Evolutionary conservation across 352 stramenopile species (phyloP).

Genomic region (Phytophthora agathidicida): DNA sequence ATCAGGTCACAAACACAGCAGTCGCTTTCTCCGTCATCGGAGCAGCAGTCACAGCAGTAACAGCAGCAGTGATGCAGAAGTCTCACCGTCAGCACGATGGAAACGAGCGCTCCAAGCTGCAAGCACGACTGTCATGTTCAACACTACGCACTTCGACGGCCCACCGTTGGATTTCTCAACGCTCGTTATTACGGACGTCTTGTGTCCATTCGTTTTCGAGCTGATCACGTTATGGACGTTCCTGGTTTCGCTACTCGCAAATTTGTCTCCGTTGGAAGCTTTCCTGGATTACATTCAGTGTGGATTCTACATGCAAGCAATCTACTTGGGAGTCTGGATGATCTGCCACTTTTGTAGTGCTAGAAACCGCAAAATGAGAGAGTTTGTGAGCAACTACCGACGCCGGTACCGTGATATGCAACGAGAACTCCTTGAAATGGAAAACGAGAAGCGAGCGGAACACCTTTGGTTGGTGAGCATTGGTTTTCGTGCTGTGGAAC

Average conservation of each 20-base stretch:
- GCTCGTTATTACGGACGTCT: conserved; percentile 82
- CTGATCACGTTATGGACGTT: conserved; percentile 78
- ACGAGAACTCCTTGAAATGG: conserved; percentile 69
- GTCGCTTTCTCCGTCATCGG: conserved; percentile 19
- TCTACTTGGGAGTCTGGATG: conserved; percentile 82
- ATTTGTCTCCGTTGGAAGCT: conserved; percentile 66
- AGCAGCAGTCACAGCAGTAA: conserved; percentile 31
- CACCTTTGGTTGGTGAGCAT: conserved; percentile 87
- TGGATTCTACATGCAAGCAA: conserved; percentile 77
- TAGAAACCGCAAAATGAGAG: conserved; percentile 86
- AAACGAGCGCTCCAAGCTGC: conserved; percentile 76
- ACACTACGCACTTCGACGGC: conserved; percentile 80
- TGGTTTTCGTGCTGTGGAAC: conserved; percentile 81
- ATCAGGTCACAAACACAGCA: conserved; percentile 27
- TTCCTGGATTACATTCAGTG: conserved; percentile 87
- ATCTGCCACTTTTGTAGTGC: conserved; percentile 87
- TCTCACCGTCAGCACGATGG: conserved; percentile 54
- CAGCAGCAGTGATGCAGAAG: conserved; percentile 24
- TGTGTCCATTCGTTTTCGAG: conserved; percentile 86
- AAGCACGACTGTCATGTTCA: conserved; percentile 74
- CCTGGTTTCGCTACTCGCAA: conserved; percentile 55
- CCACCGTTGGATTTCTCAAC: conserved; percentile 85
- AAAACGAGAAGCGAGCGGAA: conserved; percentile 84
- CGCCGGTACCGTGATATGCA: conserved; percentile 79
- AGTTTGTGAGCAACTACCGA: conserved; percentile 89